Evolutionary conservation across 768 basidiomycete species (phyloP).

Genomic region (Termitomyces heimii): DNA sequence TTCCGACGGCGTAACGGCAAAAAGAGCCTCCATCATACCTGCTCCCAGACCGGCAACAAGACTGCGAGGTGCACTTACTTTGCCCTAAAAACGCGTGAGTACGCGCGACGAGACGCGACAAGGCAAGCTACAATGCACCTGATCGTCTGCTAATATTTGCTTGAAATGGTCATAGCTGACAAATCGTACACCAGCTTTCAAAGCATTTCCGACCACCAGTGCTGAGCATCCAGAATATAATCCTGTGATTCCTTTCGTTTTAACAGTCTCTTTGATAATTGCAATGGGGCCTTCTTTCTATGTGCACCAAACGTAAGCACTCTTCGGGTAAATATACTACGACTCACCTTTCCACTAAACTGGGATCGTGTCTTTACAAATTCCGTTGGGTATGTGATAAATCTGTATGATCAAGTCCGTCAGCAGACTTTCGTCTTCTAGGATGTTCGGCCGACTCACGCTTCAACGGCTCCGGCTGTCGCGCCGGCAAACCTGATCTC

Average conservation of each 20-base stretch:
- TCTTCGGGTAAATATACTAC: background rate
- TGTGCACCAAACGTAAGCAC: background rate
- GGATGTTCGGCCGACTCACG: conserved; percentile 41
- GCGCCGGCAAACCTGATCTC: conserved; percentile 67
- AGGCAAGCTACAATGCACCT: conserved; percentile 43
- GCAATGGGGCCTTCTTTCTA: conserved; percentile 62
- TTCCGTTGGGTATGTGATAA: conserved; percentile 86
- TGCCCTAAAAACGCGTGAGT: conserved; percentile 51
- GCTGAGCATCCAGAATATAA: conserved; percentile 94
- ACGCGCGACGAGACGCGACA: background rate
- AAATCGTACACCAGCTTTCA: conserved; percentile 95
- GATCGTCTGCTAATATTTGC: conserved; percentile 66
- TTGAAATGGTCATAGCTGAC: conserved; percentile 95
- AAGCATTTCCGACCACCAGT: conserved; percentile 83
- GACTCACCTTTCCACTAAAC: conserved; percentile 65
- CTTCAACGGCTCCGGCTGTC: conserved; percentile 90
- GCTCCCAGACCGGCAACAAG: conserved; percentile 81
- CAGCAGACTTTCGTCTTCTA: conserved; percentile 31
- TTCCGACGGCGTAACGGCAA: conserved; percentile 96
- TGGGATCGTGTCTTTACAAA: conserved; percentile 93
- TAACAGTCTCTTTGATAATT: conserved; percentile 71
- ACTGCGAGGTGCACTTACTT: conserved; percentile 82
- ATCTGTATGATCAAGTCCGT: conserved; percentile 34
- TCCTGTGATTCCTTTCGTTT: conserved; percentile 70
- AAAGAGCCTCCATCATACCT: conserved; percentile 86